Conservation (phyloP, 495 filamentous ascomycete species). For the Geoglossum glabrum region DNA sequence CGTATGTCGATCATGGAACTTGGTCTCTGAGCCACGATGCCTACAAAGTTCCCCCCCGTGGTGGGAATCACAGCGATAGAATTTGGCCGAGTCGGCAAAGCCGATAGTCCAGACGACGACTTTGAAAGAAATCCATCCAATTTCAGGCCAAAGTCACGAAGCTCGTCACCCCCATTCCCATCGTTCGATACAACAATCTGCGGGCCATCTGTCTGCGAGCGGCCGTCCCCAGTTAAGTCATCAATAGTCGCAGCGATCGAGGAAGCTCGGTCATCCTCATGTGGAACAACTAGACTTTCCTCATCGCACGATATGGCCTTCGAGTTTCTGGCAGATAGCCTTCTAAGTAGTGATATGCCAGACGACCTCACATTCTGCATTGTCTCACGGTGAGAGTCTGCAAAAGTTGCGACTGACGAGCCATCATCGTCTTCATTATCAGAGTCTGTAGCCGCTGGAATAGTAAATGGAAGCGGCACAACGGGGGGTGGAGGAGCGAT, state of each 20-base stretch:
- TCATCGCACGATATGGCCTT: conserved; percentile 14
- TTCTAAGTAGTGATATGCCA: not conserved
- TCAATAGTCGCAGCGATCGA: conserved; percentile 35
- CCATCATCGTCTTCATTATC: conserved; percentile 30
- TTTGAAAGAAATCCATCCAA: not conserved
- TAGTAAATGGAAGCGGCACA: conserved; percentile 38
- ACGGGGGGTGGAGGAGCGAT: conserved; percentile 20
- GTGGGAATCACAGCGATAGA: not conserved
- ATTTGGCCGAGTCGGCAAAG: not conserved
- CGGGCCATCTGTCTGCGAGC: not conserved
- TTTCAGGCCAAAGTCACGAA: not conserved
- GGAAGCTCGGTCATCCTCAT: conserved; percentile 21
- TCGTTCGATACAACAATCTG: not conserved
- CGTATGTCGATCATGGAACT: not conserved
- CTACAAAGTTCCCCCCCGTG: not conserved
- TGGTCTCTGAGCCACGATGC: not conserved
- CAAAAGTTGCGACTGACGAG: conserved; percentile 42
- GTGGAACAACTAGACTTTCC: conserved; percentile 25
- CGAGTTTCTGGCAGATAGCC: not conserved
- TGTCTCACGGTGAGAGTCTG: conserved; percentile 22
- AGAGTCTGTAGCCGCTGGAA: conserved; percentile 23
- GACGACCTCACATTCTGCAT: conserved; percentile 3
- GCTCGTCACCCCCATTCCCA: not conserved
- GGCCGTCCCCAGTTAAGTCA: conserved; percentile 19
- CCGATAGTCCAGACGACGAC: not conserved